These are phyloP conservation scores for Aphanocladium album DNA, from an alignment of 2,329 filamentous ascomycete species.

Conservation along the genomic window DNA sequence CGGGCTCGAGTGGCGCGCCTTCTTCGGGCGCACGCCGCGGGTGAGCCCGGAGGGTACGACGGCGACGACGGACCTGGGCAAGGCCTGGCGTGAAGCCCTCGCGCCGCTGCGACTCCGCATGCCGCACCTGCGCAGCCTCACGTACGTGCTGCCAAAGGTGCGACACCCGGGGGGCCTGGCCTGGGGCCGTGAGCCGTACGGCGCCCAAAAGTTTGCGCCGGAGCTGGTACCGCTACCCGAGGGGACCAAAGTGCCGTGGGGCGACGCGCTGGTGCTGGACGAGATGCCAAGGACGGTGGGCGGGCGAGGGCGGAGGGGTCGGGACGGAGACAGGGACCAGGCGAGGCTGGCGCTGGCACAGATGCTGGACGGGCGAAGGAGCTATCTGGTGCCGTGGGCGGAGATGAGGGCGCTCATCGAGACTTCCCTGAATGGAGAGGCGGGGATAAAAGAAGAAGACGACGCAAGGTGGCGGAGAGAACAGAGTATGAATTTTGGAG, in stretches of 20 bases:
- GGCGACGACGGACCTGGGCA: background rate
- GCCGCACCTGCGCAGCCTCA: background rate
- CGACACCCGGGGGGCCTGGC: background rate
- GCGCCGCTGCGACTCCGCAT: constrained; percentile 1
- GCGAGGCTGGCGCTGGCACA: background rate
- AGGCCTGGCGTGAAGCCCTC: background rate
- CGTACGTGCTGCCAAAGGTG: constrained; percentile 5
- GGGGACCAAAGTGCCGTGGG: background rate
- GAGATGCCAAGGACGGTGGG: background rate
- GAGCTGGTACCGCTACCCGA: constrained; percentile 1
- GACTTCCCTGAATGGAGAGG: background rate
- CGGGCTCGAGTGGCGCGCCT: constrained; percentile 15
- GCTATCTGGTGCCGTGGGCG: background rate
- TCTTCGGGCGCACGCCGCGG: constrained; percentile 3
- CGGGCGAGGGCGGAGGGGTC: background rate
- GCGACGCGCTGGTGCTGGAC: background rate
- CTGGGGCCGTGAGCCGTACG: constrained; percentile 6
- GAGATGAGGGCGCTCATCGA: background rate
- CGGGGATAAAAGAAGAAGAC: background rate
- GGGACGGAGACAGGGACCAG: background rate
- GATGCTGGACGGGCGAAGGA: background rate
- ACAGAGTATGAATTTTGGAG: background rate
- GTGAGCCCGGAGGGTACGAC: background rate
- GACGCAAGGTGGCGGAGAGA: background rate
- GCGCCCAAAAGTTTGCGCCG: background rate